phyloP scores from a whole-genome alignment of 768 basidiomycete genomes.

The Cubamyces lactineus region DNA sequence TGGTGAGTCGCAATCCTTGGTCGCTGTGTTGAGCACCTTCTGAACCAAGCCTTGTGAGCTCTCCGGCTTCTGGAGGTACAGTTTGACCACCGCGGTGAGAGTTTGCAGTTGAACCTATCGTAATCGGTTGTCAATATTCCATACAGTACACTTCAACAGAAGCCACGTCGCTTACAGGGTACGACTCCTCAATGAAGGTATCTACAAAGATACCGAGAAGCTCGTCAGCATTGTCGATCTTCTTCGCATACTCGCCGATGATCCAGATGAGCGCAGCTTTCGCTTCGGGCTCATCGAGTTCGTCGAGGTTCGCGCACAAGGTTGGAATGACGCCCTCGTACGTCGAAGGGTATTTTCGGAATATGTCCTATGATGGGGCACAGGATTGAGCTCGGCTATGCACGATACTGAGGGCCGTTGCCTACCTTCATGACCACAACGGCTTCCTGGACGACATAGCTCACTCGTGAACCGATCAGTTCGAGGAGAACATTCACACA shows the following conservation, averaged over 20 bases:
- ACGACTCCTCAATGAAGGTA: constrained; percentile 90
- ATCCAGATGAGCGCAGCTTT: constrained; percentile 99
- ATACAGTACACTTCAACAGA: not conserved
- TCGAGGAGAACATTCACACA: constrained; percentile 95
- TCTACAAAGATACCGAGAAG: constrained; percentile 89
- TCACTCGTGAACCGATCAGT: constrained; percentile 89
- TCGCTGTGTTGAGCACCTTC: constrained; percentile 88
- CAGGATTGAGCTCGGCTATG: not conserved
- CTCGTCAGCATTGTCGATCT: constrained; percentile 97
- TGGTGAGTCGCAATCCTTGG: constrained; percentile 95
- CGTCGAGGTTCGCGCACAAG: constrained; percentile 92
- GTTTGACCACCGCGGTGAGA: constrained; percentile 93
- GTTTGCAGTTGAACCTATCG: constrained; percentile 66
- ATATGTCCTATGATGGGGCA: constrained; percentile 74
- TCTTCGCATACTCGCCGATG: constrained; percentile 96
- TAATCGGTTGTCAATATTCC: not conserved
- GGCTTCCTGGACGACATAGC: constrained; percentile 97
- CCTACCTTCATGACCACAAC: constrained; percentile 98
- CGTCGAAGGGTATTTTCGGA: constrained; percentile 93
- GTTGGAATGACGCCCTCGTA: constrained; percentile 98
- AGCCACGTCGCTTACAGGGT: constrained; percentile 59
- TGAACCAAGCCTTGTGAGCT: constrained; percentile 92
- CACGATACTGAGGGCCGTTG: not conserved
- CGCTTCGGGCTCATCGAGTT: constrained; percentile 97
- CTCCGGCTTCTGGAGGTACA: constrained; percentile 95